Conservation (phyloP, 176 grass and related monocot species). For the Dactylis glomerata region DNA sequence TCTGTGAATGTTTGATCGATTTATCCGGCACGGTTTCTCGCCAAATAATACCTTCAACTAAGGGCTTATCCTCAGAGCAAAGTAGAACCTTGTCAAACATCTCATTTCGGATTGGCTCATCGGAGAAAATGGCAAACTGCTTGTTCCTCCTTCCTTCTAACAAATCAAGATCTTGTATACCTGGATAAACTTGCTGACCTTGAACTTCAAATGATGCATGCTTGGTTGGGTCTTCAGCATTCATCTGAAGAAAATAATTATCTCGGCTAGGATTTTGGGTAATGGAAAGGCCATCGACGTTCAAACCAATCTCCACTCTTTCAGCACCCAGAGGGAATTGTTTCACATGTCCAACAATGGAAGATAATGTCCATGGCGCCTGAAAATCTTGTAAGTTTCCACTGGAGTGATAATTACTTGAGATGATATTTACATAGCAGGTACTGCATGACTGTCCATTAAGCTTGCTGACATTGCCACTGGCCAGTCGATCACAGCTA, state of each 20-base stretch:
- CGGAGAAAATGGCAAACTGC: constrained; percentile 28
- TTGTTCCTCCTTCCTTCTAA: constrained; percentile 54
- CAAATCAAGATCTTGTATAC: constrained; percentile 29
- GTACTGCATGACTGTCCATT: constrained; percentile 28
- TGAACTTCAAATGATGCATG: constrained; percentile 23
- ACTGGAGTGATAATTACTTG: constrained; percentile 12
- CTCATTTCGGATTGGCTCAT: constrained; percentile 33
- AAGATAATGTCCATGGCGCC: constrained; percentile 25
- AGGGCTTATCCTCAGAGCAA: constrained; percentile 14
- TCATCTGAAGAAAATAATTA: not conserved
- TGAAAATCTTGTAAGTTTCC: constrained; percentile 10
- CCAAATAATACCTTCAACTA: constrained; percentile 1
- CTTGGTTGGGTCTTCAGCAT: not conserved
- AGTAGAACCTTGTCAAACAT: constrained; percentile 54
- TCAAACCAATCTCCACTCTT: not conserved
- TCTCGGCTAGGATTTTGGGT: not conserved
- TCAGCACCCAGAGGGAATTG: not conserved
- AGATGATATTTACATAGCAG: constrained; percentile 12
- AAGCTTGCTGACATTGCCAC: constrained; percentile 10
- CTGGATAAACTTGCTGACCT: not conserved
- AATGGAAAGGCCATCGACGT: constrained; percentile 18
- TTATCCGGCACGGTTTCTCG: not conserved
- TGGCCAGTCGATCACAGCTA: not conserved
- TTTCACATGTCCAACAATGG: constrained; percentile 5
- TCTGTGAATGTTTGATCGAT: not conserved